Conservation (phyloP, 2,329 filamentous ascomycete genomes). For the Clonostachys rosea region DNA sequence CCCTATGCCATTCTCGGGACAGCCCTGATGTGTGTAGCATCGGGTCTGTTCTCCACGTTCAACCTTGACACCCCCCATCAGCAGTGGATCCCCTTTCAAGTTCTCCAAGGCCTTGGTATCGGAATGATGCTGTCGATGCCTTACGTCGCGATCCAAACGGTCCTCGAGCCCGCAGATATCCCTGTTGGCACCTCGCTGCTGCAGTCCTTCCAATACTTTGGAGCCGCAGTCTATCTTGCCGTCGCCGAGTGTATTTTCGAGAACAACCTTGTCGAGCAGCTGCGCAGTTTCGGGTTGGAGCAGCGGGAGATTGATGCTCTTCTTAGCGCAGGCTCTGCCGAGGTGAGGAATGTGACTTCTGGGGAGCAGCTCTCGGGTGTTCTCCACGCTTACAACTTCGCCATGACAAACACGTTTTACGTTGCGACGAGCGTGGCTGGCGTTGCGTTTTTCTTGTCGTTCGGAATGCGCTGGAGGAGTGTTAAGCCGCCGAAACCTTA, state of each 20-base stretch:
- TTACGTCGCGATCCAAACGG: slow-evolving; percentile 38
- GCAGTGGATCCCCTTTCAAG: slow-evolving; percentile 7
- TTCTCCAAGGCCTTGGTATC: slow-evolving; percentile 34
- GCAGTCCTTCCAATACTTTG: slow-evolving; percentile 37
- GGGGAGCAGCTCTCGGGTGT: no score
- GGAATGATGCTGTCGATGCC: slow-evolving; percentile 35
- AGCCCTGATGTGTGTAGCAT: slow-evolving; percentile 12
- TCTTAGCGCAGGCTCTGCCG: no score
- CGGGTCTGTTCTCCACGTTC: slow-evolving; percentile 23
- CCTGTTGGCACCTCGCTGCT: slow-evolving; percentile 36
- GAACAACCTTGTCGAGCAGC: slow-evolving; percentile 29
- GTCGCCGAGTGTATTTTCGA: slow-evolving; percentile 46
- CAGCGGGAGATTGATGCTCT: no score
- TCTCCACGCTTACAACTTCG: no score
- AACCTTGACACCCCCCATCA: not conserved
- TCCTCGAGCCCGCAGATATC: slow-evolving; percentile 31
- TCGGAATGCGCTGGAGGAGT: no score
- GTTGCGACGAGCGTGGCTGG: no score
- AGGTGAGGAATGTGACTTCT: no score
- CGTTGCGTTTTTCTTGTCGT: no score
- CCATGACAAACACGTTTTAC: no score
- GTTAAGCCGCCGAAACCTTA: no score
- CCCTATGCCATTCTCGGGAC: slow-evolving; percentile 1
- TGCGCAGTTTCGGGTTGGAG: not conserved
- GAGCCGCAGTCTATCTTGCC: slow-evolving; percentile 42